A percentile compares a stretch with the other conserved stretches of the same genome.
These are phyloP conservation scores for Paramarasmius palmivorus DNA, from an alignment of 1,284 basidiomycete genomes.

Conservation along the genomic window DNA sequence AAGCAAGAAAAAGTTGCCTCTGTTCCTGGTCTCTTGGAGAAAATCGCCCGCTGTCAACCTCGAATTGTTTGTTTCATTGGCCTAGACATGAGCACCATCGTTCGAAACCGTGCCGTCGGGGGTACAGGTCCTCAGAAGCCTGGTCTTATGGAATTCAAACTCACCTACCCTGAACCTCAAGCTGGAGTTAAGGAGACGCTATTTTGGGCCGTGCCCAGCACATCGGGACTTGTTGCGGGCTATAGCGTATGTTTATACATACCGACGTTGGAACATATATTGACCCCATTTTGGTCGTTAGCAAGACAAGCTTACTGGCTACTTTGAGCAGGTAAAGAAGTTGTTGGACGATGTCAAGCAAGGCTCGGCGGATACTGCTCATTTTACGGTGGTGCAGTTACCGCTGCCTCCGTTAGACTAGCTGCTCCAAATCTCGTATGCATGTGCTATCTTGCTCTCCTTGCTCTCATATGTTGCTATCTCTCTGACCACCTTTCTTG, in stretches of 20 bases:
- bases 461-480: too few relatives aligned
- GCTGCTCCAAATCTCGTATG: background rate
- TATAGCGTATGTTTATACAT: background rate
- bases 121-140: background rate
- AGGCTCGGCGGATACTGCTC: background rate
- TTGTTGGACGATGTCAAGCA: background rate
- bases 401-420: background rate
- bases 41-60: background rate
- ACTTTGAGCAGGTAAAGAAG: background rate
- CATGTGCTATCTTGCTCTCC: too few relatives aligned
- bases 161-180: background rate
- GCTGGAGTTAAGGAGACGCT: background rate
- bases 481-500: too few relatives aligned
- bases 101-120: background rate
- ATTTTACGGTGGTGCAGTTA: background rate
- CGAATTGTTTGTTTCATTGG: constrained; percentile 12
- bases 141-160: background rate
- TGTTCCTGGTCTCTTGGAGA: background rate
- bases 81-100: background rate
- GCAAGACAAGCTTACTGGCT: background rate
- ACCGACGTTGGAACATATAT: background rate
- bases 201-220: constrained; percentile 5
- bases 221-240: background rate
- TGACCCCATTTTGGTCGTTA: background rate
- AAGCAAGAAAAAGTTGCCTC: background rate